Base-by-base conservation (phyloP, 225 moss, liverwort and hornwort genomes). In the Physcomitrellopsis africana region DNA sequence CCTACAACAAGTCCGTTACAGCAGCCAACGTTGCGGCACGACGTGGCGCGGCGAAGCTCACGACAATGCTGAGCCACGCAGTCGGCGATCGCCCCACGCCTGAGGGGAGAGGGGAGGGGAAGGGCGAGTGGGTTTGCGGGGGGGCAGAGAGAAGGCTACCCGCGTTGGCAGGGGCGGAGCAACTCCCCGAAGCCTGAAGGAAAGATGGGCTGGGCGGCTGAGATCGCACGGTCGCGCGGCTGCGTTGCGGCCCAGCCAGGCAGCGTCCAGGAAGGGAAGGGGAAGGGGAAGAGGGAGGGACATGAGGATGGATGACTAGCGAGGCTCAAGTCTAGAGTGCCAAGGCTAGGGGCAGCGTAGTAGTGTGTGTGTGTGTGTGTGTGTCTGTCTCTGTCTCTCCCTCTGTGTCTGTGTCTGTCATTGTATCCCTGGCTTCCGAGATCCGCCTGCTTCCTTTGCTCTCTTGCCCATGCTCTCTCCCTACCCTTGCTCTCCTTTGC, bases 401-500 rank as follows among this genome's bases (percentile, higher is more conserved):
- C 70, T 63, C 57, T 73, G 23, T 42, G 41, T 57, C 32, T 37
- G 32, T 24, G 24, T 63, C 57, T 73, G 23, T 51, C 32, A 24
- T 24, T 37, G 32, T 5, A 37, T 37, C 32, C 32, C 32, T 37
- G 32, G 1, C 32, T 37, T 37, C 3, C 32, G 32, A 37, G 32
- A 37, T 37, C 73, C 60, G 76, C 61, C 49, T n/a, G 27, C 44
- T 61, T 61, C 69, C 48, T 63, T 63, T 26, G 58, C 24, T 46
- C 23, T 23, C 44, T 22, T 52, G n/a, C 7, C 51, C 32, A 14
- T 20, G 48, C 51, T 16, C 37, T 19, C 45, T 12, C 60, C 59
- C 63, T 72, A 16, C 64, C 69, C 64, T 64, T 57, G 75, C 58
- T 61, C 60, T 51, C 48, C 60, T 15, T 60, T 61, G 83, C 75